Conservation (phyloP, 75 land plant genomes). For the Ceratopteris richardii region DNA sequence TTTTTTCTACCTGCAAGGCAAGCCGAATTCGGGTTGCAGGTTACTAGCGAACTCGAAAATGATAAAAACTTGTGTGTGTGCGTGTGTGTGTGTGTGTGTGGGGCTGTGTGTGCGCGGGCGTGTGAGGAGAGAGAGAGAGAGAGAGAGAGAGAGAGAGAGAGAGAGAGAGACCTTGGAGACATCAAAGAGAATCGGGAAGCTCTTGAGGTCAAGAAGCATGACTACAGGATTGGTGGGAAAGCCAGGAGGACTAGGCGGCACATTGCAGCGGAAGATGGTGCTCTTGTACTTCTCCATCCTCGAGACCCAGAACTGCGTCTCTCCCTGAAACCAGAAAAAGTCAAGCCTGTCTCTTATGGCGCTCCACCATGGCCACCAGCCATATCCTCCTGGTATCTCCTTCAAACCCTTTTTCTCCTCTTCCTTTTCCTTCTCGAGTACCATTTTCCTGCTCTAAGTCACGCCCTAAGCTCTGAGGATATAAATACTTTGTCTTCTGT, state of each 20-base stretch:
- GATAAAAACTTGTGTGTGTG: too few relatives aligned
- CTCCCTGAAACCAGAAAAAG: constrained; percentile 30
- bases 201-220: constrained; percentile 21
- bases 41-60: too few relatives aligned
- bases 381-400: constrained; percentile 68
- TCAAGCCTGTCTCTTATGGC: constrained; percentile 22
- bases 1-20: constrained; percentile 12
- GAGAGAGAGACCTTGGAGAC: constrained; percentile 3
- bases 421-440: neutral
- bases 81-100: too few relatives aligned
- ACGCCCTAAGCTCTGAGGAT: too few relatives aligned
- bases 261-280: constrained; percentile 29
- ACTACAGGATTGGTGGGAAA: constrained; percentile 15
- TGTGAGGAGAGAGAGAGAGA: too few relatives aligned
- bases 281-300: constrained; percentile 34
- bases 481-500: too few relatives aligned
- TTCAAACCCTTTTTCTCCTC: constrained; percentile 5
- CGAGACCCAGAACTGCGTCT: constrained; percentile 13
- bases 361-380: constrained; percentile 14
- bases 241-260: constrained; percentile 22
- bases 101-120: too few relatives aligned
- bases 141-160: too few relatives aligned
- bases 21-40: neutral
- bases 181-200: constrained; percentile 31
- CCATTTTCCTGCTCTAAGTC: too few relatives aligned